These are phyloP conservation scores for Phalaenopsis equestris DNA, from an alignment of 106 monocot genomes.

Conservation along the genomic window DNA sequence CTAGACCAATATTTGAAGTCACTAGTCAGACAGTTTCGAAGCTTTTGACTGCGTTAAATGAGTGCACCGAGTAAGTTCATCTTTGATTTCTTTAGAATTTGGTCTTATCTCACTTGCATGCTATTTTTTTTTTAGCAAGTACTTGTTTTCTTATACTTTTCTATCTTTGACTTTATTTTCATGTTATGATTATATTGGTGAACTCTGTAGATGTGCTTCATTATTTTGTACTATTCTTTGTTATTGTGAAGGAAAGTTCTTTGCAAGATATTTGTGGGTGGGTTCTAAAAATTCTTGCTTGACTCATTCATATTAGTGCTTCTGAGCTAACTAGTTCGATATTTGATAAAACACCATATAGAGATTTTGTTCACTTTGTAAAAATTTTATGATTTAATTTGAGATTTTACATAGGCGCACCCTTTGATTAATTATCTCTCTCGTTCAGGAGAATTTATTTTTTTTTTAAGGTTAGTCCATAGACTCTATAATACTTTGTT, in stretches of 20 bases:
- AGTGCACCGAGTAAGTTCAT: constrained; percentile 88
- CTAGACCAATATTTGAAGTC: constrained; percentile 86
- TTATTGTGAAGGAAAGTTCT: neutral
- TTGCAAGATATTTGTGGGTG: neutral
- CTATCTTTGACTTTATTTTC: neutral
- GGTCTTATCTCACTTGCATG: neutral
- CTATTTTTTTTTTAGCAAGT: neutral
- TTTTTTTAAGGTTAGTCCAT: neutral
- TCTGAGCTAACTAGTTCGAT: neutral
- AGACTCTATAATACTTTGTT: neutral
- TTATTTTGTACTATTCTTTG: neutral
- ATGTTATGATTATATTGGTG: neutral
- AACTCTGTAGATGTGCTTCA: neutral
- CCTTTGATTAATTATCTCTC: neutral
- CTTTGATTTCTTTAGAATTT: neutral
- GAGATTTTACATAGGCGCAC: neutral
- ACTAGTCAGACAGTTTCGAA: constrained; percentile 87
- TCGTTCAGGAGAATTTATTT: neutral
- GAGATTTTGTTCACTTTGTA: neutral
- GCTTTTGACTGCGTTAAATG: constrained; percentile 93
- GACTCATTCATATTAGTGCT: neutral
- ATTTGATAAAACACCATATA: neutral
- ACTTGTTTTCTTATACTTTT: neutral
- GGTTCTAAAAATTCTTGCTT: neutral
- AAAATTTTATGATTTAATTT: neutral